Evolutionary conservation across 108 stramenopile species (phyloP).

Genomic region (Mayamaea pseudoterrestris): DNA sequence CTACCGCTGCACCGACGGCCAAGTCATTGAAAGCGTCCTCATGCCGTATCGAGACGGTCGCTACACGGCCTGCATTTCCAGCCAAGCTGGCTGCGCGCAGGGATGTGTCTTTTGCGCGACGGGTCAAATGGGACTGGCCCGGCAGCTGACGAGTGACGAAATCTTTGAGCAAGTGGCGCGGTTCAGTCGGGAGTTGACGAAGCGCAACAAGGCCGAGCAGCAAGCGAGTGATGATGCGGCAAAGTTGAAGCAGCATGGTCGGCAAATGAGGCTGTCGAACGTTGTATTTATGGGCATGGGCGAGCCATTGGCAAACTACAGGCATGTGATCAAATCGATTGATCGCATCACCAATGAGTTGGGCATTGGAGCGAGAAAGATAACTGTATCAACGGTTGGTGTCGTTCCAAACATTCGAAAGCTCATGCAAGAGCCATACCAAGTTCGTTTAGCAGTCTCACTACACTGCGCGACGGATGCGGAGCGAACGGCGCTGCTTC

Average conservation of each 20-base stretch:
- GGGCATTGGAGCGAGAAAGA: conserved; percentile 88
- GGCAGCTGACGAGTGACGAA: conserved; percentile 85
- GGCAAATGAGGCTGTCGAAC: conserved; percentile 68
- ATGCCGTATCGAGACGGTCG: conserved; percentile 96
- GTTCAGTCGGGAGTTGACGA: conserved; percentile 49
- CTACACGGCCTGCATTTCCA: conserved; percentile 90
- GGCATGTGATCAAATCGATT: conserved; percentile 82
- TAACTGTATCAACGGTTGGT: conserved; percentile 90
- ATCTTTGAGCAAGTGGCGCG: conserved; percentile 85
- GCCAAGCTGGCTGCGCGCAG: conserved; percentile 96
- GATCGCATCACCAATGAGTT: conserved; percentile 76
- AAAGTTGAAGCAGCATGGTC: conserved; percentile 9
- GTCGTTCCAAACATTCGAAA: conserved; percentile 72
- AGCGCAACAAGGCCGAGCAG: conserved; percentile 1
- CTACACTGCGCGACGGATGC: conserved; percentile 86
- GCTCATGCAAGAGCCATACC: conserved; percentile 35
- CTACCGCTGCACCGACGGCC: conserved; percentile 76
- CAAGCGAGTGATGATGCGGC: conserved; percentile 4
- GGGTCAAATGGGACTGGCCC: conserved; percentile 94
- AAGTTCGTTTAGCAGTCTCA: conserved; percentile 78
- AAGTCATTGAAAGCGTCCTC: conserved; percentile 91
- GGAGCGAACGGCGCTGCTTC: conserved; percentile 79
- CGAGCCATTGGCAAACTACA: conserved; percentile 84
- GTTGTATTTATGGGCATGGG: conserved; percentile 98
- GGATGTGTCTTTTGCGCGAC: conserved; percentile 84